Percentiles rank a stretch among this genome's conserved stretches.
Conservation (phyloP, 2,329 filamentous ascomycete genomes). For the Apiospora phragmitis region DNA sequence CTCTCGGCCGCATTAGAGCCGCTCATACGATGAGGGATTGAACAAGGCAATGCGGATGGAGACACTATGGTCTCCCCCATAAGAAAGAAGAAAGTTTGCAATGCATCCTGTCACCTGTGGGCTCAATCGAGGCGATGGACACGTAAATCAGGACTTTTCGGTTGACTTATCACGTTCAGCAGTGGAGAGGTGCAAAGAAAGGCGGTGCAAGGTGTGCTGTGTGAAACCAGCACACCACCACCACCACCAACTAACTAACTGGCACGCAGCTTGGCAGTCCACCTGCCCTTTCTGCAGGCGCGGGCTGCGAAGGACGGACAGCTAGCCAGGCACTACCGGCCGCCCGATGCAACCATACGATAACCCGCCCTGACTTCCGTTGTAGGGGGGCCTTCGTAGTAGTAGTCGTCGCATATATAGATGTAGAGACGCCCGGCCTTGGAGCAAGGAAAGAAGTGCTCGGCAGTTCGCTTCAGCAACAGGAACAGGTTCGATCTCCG, state of each 20-base stretch:
- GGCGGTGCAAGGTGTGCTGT: background rate
- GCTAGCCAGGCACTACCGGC: background rate
- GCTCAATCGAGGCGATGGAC: background rate
- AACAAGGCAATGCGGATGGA: background rate
- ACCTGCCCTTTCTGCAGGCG: background rate
- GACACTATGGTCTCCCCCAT: background rate
- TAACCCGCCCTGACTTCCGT: background rate
- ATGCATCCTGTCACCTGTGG: background rate
- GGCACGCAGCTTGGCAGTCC: background rate
- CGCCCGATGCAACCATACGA: background rate
- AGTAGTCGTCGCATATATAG: background rate
- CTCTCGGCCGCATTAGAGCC: background rate
- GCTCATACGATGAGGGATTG: background rate
- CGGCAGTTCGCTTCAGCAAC: background rate
- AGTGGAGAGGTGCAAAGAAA: background rate
- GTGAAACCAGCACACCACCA: conserved; percentile 6
- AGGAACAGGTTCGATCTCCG: too few species aligned
- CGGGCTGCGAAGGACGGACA: background rate
- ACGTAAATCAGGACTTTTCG: background rate
- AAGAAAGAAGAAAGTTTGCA: background rate
- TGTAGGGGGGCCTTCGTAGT: background rate
- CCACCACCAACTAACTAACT: background rate
- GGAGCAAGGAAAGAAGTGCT: background rate
- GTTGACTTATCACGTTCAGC: background rate
- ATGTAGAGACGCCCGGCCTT: background rate